phyloP scores from a whole-genome alignment of 108 stramenopile genomes.

The Cyclostephanos invisitatus region DNA sequence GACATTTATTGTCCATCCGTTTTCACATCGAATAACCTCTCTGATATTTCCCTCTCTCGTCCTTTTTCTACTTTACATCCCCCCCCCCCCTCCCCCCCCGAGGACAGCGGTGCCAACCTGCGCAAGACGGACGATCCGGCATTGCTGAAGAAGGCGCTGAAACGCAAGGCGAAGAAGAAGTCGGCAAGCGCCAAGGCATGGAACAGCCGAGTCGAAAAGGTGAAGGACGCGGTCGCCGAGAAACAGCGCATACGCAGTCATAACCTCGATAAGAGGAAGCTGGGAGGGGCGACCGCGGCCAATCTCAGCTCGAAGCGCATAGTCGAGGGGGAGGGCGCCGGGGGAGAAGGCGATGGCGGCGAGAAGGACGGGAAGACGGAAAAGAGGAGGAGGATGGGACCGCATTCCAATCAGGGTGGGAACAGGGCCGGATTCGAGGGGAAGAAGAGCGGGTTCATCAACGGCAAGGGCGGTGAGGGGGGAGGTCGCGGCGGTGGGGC shows the following conservation, averaged over 20 bases:
- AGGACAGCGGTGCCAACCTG: slow-evolving; percentile 36
- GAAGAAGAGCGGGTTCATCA: slow-evolving; percentile 78
- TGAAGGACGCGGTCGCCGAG: slow-evolving; percentile 64
- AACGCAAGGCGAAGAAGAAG: slow-evolving; percentile 88
- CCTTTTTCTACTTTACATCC: no score
- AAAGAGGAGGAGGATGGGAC: slow-evolving; percentile 48
- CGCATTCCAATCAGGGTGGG: slow-evolving; percentile 43
- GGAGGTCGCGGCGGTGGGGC: slow-evolving; percentile 1
- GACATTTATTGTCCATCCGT: no score
- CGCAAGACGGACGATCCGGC: slow-evolving; percentile 84
- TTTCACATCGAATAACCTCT: no score
- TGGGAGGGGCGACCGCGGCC: slow-evolving; percentile 75
- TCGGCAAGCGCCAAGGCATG: slow-evolving; percentile 79
- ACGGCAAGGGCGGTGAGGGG: slow-evolving; percentile 42
- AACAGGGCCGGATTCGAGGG: slow-evolving; percentile 88
- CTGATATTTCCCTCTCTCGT: no score
- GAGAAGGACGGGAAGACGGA: slow-evolving; percentile 22
- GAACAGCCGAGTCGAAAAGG: slow-evolving; percentile 73
- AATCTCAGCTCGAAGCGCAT: slow-evolving; percentile 79
- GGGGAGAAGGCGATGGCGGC: slow-evolving; percentile 14
- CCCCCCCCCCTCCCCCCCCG: no score
- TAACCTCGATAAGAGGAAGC: slow-evolving; percentile 75
- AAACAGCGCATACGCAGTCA: slow-evolving; percentile 84
- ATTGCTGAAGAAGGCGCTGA: slow-evolving; percentile 81
- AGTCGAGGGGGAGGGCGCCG: slow-evolving; percentile 49